phyloP scores from a whole-genome alignment of 306 rosid genomes.

The Pueraria montana region DNA sequence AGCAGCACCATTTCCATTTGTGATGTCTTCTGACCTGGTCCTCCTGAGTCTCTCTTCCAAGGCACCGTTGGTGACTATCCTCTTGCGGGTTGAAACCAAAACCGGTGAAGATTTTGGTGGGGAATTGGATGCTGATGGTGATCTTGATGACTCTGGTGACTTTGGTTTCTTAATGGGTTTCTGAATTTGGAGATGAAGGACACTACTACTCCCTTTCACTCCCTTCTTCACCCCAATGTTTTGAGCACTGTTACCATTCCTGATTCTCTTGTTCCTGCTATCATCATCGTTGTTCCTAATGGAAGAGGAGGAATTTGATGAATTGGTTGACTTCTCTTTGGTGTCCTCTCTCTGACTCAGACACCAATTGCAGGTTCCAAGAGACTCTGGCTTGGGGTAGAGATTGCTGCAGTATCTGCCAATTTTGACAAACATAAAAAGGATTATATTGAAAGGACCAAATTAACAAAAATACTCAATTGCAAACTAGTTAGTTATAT shows the following conservation, averaged over 20 bases:
- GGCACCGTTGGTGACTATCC: conserved; percentile 62
- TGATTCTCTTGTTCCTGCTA: conserved; percentile 48
- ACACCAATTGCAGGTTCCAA: conserved; percentile 91
- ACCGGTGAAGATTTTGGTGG: conserved; percentile 41
- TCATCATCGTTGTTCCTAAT: conserved; percentile 46
- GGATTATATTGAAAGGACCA: background rate
- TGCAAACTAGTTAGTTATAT: background rate
- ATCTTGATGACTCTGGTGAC: conserved; percentile 50
- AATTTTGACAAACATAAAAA: background rate
- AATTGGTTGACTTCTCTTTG: conserved; percentile 72
- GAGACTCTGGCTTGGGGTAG: conserved; percentile 70
- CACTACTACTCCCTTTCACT: conserved; percentile 41
- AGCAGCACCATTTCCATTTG: conserved; percentile 51
- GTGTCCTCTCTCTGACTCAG: conserved; percentile 66
- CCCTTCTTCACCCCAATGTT: conserved; percentile 37
- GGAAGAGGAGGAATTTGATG: conserved; percentile 82
- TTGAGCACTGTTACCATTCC: conserved; percentile 14
- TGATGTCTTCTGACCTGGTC: conserved; percentile 68
- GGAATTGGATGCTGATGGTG: conserved; percentile 49
- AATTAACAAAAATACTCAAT: background rate
- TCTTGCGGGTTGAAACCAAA: conserved; percentile 61
- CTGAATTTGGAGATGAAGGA: conserved; percentile 49
- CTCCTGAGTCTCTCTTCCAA: conserved; percentile 67
- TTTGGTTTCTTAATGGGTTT: conserved; percentile 73
- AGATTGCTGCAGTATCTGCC: conserved; percentile 88